Percentiles rank a stretch among this genome's conserved stretches.
Evolutionary conservation across 495 filamentous ascomycete genomes (phyloP).

Genomic region (Pseudevernia furfuracea): DNA sequence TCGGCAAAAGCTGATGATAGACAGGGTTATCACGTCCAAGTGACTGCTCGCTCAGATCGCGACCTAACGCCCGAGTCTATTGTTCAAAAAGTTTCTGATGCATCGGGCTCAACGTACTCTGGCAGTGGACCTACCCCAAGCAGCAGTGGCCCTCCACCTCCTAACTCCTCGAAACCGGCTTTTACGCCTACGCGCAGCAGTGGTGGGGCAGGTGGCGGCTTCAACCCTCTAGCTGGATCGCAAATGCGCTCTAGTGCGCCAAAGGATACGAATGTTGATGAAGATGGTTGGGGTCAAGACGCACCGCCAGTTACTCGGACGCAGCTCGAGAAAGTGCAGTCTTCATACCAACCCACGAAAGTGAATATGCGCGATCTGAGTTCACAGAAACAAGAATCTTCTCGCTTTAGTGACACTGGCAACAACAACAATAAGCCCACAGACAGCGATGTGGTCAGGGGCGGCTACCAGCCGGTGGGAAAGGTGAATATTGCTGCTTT

Average conservation of each 20-base stretch:
- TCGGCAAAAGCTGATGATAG: conserved; percentile 10
- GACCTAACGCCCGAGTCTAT: conserved; percentile 84
- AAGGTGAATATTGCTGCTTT: conserved; percentile 94
- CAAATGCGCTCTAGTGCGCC: conserved; percentile 39
- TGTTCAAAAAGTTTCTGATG: conserved; percentile 87
- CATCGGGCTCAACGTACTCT: conserved; percentile 88
- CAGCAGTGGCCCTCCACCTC: conserved; percentile 52
- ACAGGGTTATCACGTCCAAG: conserved; percentile 91
- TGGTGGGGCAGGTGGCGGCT: conserved; percentile 47
- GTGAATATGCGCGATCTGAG: conserved; percentile 77
- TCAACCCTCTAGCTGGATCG: conserved; percentile 54
- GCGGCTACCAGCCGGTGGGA: conserved; percentile 91
- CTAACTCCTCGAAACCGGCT: conserved; percentile 75
- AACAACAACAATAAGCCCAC: conserved; percentile 28
- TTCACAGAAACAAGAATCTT: conserved; percentile 57
- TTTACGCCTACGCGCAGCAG: conserved; percentile 73
- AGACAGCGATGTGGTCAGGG: conserved; percentile 63
- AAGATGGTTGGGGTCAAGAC: conserved; percentile 93
- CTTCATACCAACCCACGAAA: conserved; percentile 89
- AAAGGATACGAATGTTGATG: conserved; percentile 46
- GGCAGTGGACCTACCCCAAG: conserved; percentile 44
- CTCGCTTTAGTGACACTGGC: conserved; percentile 41
- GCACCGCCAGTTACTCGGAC: conserved; percentile 80
- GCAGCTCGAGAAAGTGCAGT: conserved; percentile 83
- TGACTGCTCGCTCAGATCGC: conserved; percentile 83